Evolutionary conservation across 1,284 basidiomycete genomes (phyloP), one percentile per base, ranked within the genome.

Genomic region (Trichosporon sp.): DNA sequence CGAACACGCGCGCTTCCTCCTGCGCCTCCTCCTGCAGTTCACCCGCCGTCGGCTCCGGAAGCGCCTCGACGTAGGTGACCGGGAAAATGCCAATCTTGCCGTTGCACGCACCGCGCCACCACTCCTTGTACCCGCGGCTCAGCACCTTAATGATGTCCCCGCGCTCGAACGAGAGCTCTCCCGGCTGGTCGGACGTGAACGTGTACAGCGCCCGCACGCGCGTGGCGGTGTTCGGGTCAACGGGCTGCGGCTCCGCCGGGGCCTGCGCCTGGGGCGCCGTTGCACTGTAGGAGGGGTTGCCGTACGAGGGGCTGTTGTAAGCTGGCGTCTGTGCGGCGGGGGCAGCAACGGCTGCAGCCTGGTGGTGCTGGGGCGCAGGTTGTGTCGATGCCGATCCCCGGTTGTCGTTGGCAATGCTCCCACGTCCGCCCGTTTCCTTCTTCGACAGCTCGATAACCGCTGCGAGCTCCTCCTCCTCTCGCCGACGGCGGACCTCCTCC

Each of bases 71-170:
- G 85, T 98, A 98, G 80, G 97, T 98, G 51, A 98, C 93, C 0
- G 97, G 96, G 84, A 99, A 99, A 73, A 99, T 99, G 12, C 97
- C 97, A 7, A 94, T 95, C 72, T 92, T 87, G 0, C 96, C 95
- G 76, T 92, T 92, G 51, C 95, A 85, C 77, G 98, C 96, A 1
- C 97, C 97, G 64, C 94, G 87, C 96, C 96, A 99, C 97, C 97
- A 99, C 81, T 98, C 94, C 79, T 95, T 92, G 85, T 98, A 98
- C 32, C 92, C 92, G 56, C 93, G 90, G 82, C 98, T 95, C 10
- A 99, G 90, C 14, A 98, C 96, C 77, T 96, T 95, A 85, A 99
- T 96, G 68, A 98, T 87, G 78, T 99, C 97, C 2, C 96, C 97
- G 76, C 92, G 92, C 70, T 92, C 90, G 81, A 99, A 98, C 1